These are phyloP conservation scores for Xylariaceae sp. DNA, from an alignment of 2,329 filamentous ascomycete genomes.

Conservation along the genomic window DNA sequence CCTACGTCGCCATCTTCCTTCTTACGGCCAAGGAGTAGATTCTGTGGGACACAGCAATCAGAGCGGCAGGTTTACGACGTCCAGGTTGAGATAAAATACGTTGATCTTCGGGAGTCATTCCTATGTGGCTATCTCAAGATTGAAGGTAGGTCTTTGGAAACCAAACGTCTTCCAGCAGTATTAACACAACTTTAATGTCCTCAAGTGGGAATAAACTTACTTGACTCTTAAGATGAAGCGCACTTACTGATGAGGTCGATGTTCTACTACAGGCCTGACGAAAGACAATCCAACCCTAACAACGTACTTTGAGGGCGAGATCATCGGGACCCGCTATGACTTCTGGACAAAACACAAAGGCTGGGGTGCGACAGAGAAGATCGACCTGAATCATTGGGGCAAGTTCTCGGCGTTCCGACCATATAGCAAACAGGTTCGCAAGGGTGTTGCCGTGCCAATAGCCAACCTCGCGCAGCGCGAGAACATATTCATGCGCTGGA, in stretches of 20 bases:
- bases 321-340: constrained; percentile 91
- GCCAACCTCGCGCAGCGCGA: constrained; percentile 45
- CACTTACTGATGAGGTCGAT: constrained; percentile 4
- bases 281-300: constrained; percentile 96
- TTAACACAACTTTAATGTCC: not conserved
- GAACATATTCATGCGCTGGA: constrained; percentile 98
- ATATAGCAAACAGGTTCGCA: constrained; percentile 56
- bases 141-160: constrained; percentile 59
- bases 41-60: constrained; percentile 86
- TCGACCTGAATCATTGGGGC: constrained; percentile 88
- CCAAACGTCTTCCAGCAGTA: not conserved
- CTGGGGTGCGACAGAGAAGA: constrained; percentile 90
- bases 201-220: not conserved
- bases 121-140: constrained; percentile 94
- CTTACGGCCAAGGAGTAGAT: constrained; percentile 81
- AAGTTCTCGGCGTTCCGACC: constrained; percentile 85
- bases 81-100: constrained; percentile 93
- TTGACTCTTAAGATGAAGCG: not conserved
- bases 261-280: constrained; percentile 64
- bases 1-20: constrained; percentile 81
- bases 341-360: constrained; percentile 84
- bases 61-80: constrained; percentile 93
- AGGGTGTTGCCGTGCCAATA: constrained; percentile 42
- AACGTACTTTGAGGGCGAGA: constrained; percentile 97
- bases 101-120: constrained; percentile 90